Percentiles rank a stretch among this genome's conserved stretches.
phyloP scores from a whole-genome alignment of 768 basidiomycete species.

The Suillus discolor region DNA sequence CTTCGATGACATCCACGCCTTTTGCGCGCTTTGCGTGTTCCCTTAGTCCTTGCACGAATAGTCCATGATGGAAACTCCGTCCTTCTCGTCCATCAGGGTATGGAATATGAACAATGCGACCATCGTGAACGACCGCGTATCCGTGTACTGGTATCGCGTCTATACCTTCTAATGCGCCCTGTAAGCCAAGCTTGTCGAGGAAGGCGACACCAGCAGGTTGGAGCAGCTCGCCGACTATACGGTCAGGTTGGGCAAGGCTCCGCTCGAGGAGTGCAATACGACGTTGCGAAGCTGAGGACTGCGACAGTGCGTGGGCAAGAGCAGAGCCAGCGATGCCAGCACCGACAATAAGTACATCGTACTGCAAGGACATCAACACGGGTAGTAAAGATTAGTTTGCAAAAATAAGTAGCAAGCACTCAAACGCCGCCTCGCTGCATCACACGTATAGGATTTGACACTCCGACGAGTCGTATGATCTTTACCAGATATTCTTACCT shows the following conservation, averaged over 20 bases:
- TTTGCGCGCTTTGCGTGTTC: constrained; percentile 58
- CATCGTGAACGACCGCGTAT: constrained; percentile 73
- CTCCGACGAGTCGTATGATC: background rate
- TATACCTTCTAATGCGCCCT: constrained; percentile 78
- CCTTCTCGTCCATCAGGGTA: constrained; percentile 79
- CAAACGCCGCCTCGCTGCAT: background rate
- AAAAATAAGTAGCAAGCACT: background rate
- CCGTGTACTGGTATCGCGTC: constrained; percentile 83
- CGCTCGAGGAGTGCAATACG: constrained; percentile 88
- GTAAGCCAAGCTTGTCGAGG: constrained; percentile 76
- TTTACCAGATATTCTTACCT: background rate
- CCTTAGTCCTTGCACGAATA: constrained; percentile 81
- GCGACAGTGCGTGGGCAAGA: constrained; percentile 83
- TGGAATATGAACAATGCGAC: constrained; percentile 80
- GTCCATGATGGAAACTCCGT: constrained; percentile 91
- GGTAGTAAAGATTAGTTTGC: background rate
- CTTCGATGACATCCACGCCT: constrained; percentile 83
- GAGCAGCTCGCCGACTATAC: constrained; percentile 95
- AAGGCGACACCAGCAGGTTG: constrained; percentile 90
- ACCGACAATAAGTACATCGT: constrained; percentile 88
- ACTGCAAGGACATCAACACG: constrained; percentile 30
- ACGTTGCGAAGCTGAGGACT: constrained; percentile 43
- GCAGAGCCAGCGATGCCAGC: constrained; percentile 90
- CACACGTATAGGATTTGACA: background rate
- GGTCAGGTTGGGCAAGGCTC: constrained; percentile 89